Percentiles rank a stretch among this genome's conserved stretches.
phyloP scores from a whole-genome alignment of 2,329 filamentous ascomycete genomes.

The Camillea tinctor region DNA sequence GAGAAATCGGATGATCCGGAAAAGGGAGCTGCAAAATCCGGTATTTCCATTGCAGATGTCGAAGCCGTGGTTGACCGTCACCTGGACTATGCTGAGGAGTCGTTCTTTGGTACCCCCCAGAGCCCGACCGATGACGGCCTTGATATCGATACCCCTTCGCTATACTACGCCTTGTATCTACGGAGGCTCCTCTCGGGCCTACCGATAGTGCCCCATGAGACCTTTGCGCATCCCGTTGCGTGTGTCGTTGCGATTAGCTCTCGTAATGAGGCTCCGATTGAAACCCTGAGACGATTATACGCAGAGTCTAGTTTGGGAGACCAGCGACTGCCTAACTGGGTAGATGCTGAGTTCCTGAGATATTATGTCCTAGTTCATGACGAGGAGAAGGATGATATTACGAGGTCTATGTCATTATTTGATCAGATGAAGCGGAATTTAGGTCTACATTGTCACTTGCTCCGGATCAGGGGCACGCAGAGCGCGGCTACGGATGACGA shows the following conservation, averaged over 20 bases:
- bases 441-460: constrained; percentile 88
- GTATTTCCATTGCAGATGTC: constrained; percentile 60
- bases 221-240: constrained; percentile 90
- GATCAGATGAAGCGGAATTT: constrained; percentile 99
- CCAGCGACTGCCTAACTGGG: constrained; percentile 74
- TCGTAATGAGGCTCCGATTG: constrained; percentile 77
- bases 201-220: constrained; percentile 80
- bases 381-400: constrained; percentile 91
- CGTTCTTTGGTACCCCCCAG: constrained; percentile 40
- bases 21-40: constrained; percentile 15
- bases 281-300: constrained; percentile 82
- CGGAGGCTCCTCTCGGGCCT: constrained; percentile 78
- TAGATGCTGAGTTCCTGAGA: constrained; percentile 85
- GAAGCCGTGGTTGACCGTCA: constrained; percentile 81
- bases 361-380: constrained; percentile 98
- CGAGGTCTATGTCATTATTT: constrained; percentile 83
- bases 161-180: constrained; percentile 83
- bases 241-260: constrained; percentile 96
- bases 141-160: constrained; percentile 59
- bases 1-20: constrained; percentile 22
- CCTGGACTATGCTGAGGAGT: constrained; percentile 70
- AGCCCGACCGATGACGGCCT: constrained; percentile 41
- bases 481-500: constrained; percentile 91
- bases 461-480: constrained; percentile 80
- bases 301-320: constrained; percentile 78